Percentiles rank a stretch among this genome's conserved stretches.
phyloP scores from a whole-genome alignment of 2,329 filamentous ascomycete species.

The Mycosphaerelloides madeirae region DNA sequence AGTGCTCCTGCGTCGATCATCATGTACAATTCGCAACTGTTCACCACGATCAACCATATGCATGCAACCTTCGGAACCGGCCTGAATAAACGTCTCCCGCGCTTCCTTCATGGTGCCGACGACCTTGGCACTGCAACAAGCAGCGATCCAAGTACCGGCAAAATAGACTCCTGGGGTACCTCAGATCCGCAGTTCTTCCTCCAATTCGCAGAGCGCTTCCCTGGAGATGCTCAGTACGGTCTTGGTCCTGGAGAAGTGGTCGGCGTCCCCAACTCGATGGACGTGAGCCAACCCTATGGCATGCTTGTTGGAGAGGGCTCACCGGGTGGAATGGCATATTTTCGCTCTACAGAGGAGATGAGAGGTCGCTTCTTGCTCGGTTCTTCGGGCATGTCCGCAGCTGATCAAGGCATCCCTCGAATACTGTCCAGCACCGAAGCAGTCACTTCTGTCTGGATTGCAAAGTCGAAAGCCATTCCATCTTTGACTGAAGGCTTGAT shows the following conservation, averaged over 20 bases:
- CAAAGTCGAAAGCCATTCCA: constrained; percentile 71
- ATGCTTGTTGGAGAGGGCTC: constrained; percentile 81
- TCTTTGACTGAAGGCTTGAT: constrained; percentile 70
- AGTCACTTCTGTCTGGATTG: constrained; percentile 80
- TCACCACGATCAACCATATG: constrained; percentile 72
- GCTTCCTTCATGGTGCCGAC: constrained; percentile 76
- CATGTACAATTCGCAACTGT: constrained; percentile 80
- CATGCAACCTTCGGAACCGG: constrained; percentile 71
- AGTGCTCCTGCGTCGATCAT: constrained; percentile 69
- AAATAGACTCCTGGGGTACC: constrained; percentile 75
- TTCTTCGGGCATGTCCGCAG: constrained; percentile 57
- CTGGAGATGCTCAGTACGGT: constrained; percentile 70
- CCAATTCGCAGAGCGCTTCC: constrained; percentile 73
- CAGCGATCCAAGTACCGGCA: constrained; percentile 73
- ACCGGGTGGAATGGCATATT: constrained; percentile 76
- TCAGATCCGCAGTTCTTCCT: constrained; percentile 69
- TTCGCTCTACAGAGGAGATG: constrained; percentile 67
- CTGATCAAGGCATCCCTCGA: constrained; percentile 69
- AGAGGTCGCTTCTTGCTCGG: constrained; percentile 68
- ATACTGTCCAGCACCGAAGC: constrained; percentile 66
- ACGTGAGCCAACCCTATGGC: constrained; percentile 80
- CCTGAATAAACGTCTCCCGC: constrained; percentile 64
- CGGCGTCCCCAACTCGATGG: constrained; percentile 79
- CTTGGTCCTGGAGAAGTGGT: constrained; percentile 70
- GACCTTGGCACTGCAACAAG: constrained; percentile 72